Evolutionary conservation across 768 basidiomycete species (phyloP), one percentile per base, ranked within the genome.

Genomic region (Serpula lacrymans): DNA sequence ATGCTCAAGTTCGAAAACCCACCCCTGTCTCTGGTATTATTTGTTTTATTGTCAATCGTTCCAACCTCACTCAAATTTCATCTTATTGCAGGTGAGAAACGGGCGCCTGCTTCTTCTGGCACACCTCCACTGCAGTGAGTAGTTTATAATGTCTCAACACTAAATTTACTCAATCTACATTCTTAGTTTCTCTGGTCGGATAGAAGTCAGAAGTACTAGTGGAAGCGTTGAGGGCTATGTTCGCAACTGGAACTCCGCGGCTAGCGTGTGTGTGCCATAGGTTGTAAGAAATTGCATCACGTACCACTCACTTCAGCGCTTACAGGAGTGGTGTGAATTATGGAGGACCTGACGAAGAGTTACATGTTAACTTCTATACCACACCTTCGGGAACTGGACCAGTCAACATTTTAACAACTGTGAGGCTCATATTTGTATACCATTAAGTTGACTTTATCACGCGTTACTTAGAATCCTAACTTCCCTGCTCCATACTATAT

Each of bases 401-500:
- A 24, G 60, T 65, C 38, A 57, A 68, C 37, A 58, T 74, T 29
- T 24, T 64, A 4, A 58, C 59, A 22, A 66, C 64, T 8, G 74
- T 72, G 49, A 49, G 66, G 43, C 4, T 12, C 33, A 32, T 11
- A 5, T 26, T 13, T n/a, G 33, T 7, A 28, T 39, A 11, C 30
- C n/a, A 30, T 24, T 22, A 18, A 11, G 8, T 20, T 34, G 28
- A 9, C 24, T 34, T 39, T 8, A 3, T 38, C 18, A 32, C 25
- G 11, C 9, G 26, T n/a, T n/a, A n/a, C n/a, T 12, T 27, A 75
- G 72, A 69, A 74, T 35, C 55, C 69, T 14, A 44, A 48, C 16
- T 71, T 72, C 46, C 41, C 59, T 35, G 55, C 63, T 5, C 60
- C 67, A 5, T 64, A 57, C 34, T 69, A 64, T 47, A 54, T 72